Conservation (phyloP, 2,329 filamentous ascomycete genomes). For the Hortaea sp. region DNA sequence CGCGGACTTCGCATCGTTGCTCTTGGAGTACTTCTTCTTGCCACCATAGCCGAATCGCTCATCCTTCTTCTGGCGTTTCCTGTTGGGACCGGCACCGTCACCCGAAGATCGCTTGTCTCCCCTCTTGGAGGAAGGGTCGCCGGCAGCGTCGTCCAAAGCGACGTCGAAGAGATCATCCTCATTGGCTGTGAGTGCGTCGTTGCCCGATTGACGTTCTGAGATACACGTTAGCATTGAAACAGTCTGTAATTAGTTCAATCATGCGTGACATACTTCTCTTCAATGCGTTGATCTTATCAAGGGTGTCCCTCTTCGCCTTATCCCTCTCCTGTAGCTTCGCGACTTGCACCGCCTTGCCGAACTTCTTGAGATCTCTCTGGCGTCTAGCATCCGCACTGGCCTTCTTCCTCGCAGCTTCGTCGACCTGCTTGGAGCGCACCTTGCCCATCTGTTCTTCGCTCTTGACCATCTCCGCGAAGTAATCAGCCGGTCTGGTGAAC, state of each 20-base stretch:
- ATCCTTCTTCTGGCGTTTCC: constrained; percentile 87
- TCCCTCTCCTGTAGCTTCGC: constrained; percentile 90
- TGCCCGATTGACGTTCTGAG: constrained; percentile 70
- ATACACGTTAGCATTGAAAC: constrained; percentile 12
- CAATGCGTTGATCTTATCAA: constrained; percentile 89
- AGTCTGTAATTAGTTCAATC: constrained; percentile 1
- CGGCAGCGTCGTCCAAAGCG: constrained; percentile 61
- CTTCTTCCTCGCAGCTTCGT: constrained; percentile 87
- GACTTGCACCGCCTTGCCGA: constrained; percentile 95
- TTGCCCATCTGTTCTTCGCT: constrained; percentile 96
- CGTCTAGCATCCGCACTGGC: constrained; percentile 83
- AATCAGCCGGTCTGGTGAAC: constrained; percentile 84
- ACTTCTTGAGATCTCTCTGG: constrained; percentile 94
- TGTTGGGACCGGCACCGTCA: constrained; percentile 34
- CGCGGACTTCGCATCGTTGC: constrained; percentile 74
- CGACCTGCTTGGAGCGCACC: constrained; percentile 85
- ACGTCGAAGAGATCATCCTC: constrained; percentile 90
- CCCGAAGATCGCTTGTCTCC: constrained; percentile 31
- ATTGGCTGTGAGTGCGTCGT: constrained; percentile 52
- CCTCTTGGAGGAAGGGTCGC: constrained; percentile 30
- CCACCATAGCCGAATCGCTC: constrained; percentile 91
- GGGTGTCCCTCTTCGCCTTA: constrained; percentile 81
- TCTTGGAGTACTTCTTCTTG: constrained; percentile 88
- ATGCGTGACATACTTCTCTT: constrained; percentile 71
- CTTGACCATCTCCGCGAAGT: constrained; percentile 99